Percentiles rank a stretch among this genome's conserved stretches.
Conservation (phyloP, 768 basidiomycete genomes). For the Rhodotorula kratochvilovae region DNA sequence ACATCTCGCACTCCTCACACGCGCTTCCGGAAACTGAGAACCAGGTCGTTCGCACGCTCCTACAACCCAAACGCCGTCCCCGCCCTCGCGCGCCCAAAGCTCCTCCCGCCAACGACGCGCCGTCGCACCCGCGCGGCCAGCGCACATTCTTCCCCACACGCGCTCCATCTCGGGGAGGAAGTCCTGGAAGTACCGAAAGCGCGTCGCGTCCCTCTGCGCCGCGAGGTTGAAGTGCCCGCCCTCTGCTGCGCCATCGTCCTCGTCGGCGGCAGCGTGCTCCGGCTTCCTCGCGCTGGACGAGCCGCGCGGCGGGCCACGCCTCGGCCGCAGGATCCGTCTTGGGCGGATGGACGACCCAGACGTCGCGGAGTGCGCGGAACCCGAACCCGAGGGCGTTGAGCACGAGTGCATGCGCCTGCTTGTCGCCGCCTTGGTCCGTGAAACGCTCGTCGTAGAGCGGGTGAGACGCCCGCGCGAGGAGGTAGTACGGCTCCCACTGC, state of each 20-base stretch:
- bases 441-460: constrained; percentile 31
- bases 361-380: constrained; percentile 6
- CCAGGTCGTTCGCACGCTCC: too few relatives aligned
- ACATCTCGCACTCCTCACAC: too few relatives aligned
- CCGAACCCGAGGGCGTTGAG: constrained; percentile 22
- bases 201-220: constrained; percentile 11
- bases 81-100: constrained; percentile 10
- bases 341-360: constrained; percentile 23
- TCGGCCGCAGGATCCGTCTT: neutral
- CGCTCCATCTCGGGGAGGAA: constrained; percentile 14
- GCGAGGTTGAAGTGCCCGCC: constrained; percentile 13
- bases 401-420: constrained; percentile 17
- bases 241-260: neutral
- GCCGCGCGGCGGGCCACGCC: constrained; percentile 13
- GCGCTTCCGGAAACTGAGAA: too few relatives aligned
- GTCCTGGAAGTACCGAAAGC: constrained; percentile 29
- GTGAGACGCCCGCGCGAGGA: constrained; percentile 18
- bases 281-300: neutral
- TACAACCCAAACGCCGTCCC: constrained; percentile 8
- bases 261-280: neutral
- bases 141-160: constrained; percentile 7
- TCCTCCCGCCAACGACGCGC: neutral
- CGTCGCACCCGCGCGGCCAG: constrained; percentile 12
- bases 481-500: constrained; percentile 32
- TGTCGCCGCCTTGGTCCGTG: constrained; percentile 30